Base-by-base conservation (phyloP, 768 basidiomycete species). In the Hygrocybe coccinea region DNA sequence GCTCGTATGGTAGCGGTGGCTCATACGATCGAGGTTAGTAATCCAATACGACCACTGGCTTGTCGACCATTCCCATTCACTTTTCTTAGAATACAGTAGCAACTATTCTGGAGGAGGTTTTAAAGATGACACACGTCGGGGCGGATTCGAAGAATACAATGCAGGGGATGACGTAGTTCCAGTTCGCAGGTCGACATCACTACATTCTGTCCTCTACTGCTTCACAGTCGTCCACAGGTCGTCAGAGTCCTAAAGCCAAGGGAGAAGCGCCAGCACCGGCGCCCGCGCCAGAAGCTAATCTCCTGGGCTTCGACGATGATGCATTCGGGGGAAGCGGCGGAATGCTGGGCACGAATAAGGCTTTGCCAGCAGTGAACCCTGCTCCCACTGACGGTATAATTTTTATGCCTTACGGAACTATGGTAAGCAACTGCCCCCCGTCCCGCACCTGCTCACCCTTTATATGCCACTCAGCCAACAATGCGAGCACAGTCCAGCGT, bases 101-200 rank as follows among this genome's bases (percentile, higher is more conserved):
- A 49, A 74, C 54, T 71, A 73, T 17, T 66, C 69, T 55, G 68
- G 67, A 37, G 75, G 79, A 3, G 74, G 77, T 41, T 90, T 87
- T 71, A 76, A 80, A 50, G 89, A 91, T 58, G 75, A 70, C 33
- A 68, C 70, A 7, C 70, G 82, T 38, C 73, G 82, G 14, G 80
- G 29, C 8, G 29, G 81, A 22, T 97, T 84, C 60, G 95, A 98
- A 64, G 95, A 97, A 68, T 99, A 99, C 69, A 90, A 95, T 60
- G 97, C 95, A 11, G 95, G 95, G 1, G 92, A 92, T 56, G 95
- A 97, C 57, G 93, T 95, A 59, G 65, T 74, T 12, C 60, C 56
- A 15, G 59, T 68, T 44, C 66, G 72, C 38, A 62, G 70, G 66
- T 38, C 69, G 62, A 58, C 72, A 65, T 58, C 77, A 69, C 51